These are phyloP conservation scores for Fistulinella staudtii DNA, from an alignment of 1,284 basidiomycete species.

Conservation along the genomic window DNA sequence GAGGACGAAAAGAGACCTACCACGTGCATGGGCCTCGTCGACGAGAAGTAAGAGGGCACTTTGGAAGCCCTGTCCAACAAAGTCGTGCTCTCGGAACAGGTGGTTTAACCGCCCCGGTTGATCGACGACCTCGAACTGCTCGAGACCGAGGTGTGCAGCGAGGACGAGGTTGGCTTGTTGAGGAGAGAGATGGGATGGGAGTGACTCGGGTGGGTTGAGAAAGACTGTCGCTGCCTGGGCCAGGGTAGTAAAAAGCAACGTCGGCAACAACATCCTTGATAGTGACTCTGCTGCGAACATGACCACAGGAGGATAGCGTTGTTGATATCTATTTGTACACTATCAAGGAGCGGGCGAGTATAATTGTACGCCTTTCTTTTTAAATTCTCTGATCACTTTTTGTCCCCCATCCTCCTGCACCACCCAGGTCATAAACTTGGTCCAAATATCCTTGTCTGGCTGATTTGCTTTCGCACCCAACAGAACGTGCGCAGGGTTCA, in stretches of 20 bases:
- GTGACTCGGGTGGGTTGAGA: slow-evolving; percentile 39
- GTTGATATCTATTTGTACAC: slow-evolving; percentile 20
- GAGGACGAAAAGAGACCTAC: slow-evolving; percentile 35
- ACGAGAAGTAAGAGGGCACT: slow-evolving; percentile 55
- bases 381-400: slow-evolving; percentile 37
- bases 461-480: slow-evolving; percentile 24
- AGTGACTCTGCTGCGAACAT: too few relatives aligned
- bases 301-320: neutral
- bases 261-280: slow-evolving; percentile 25
- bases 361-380: slow-evolving; percentile 22
- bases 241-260: slow-evolving; percentile 29
- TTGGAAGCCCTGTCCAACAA: slow-evolving; percentile 54
- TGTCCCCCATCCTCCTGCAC: slow-evolving; percentile 38
- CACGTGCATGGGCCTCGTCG: slow-evolving; percentile 53
- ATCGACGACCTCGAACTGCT: slow-evolving; percentile 53
- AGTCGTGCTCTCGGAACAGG: slow-evolving; percentile 41
- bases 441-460: slow-evolving; percentile 26
- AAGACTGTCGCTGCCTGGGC: slow-evolving; percentile 51
- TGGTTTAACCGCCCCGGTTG: slow-evolving; percentile 30
- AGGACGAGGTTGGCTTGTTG: slow-evolving; percentile 56
- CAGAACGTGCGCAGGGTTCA: slow-evolving; percentile 45
- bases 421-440: slow-evolving; percentile 43
- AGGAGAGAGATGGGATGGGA: slow-evolving; percentile 41
- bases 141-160: slow-evolving; percentile 66
- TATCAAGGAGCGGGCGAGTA: slow-evolving; percentile 21